phyloP scores from a whole-genome alignment of 2,329 filamentous ascomycete species.

The Leptosphaerulina australis region DNA sequence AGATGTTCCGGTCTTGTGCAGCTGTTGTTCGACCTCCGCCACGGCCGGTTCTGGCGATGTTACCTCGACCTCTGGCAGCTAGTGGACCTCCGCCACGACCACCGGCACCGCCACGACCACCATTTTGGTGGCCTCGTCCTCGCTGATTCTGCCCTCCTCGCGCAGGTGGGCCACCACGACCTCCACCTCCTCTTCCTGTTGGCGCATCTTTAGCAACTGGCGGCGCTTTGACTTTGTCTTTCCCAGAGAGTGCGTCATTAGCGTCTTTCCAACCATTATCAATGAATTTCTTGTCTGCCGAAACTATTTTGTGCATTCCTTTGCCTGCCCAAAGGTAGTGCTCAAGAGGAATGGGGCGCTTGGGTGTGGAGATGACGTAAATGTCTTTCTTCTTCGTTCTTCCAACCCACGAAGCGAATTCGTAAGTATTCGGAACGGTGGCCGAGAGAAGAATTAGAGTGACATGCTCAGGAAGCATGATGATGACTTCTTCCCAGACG shows the following conservation, averaged over 20 bases:
- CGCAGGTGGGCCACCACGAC: slow-evolving; percentile 51
- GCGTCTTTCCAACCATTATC: slow-evolving; percentile 96
- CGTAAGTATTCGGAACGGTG: slow-evolving; percentile 95
- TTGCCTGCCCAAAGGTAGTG: slow-evolving; percentile 97
- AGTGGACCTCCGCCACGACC: slow-evolving; percentile 63
- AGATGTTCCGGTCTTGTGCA: slow-evolving; percentile 93
- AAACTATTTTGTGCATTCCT: slow-evolving; percentile 91
- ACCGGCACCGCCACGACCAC: slow-evolving; percentile 56
- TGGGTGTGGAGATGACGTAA: slow-evolving; percentile 97
- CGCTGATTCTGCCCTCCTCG: slow-evolving; percentile 60
- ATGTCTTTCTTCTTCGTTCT: slow-evolving; percentile 98
- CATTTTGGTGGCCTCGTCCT: slow-evolving; percentile 53
- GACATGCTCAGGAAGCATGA: slow-evolving; percentile 97
- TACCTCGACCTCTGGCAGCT: slow-evolving; percentile 68
- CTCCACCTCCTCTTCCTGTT: slow-evolving; percentile 59
- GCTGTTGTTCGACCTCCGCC: slow-evolving; percentile 85
- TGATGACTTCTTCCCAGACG: slow-evolving; percentile 99
- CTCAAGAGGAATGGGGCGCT: slow-evolving; percentile 91
- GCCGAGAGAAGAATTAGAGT: slow-evolving; percentile 94
- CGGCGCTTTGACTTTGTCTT: slow-evolving; percentile 72
- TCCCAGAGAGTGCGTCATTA: slow-evolving; percentile 79
- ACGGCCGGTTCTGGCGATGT: slow-evolving; percentile 87
- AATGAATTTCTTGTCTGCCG: slow-evolving; percentile 87
- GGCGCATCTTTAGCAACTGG: slow-evolving; percentile 57
- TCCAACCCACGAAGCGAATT: slow-evolving; percentile 98